phyloP scores from a whole-genome alignment of 2,329 filamentous ascomycete species.

The Phaeosphaeria sp. region DNA sequence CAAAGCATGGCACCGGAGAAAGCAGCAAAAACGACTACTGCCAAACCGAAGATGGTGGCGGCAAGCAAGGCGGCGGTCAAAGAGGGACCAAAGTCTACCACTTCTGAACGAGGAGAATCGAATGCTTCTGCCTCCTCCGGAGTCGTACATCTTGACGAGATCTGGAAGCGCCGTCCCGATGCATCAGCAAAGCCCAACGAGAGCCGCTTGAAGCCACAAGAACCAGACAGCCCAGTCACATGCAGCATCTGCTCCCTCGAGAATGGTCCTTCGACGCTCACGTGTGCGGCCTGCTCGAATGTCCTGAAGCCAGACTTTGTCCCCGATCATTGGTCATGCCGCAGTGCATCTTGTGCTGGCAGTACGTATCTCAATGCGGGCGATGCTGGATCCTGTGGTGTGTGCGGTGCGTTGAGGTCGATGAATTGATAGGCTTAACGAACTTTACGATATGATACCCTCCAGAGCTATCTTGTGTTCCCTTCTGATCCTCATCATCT shows the following conservation, averaged over 20 bases:
- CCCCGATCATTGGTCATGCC: slow-evolving; percentile 69
- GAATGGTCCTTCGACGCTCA: slow-evolving; percentile 63
- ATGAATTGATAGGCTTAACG: not conserved
- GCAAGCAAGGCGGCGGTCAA: not conserved
- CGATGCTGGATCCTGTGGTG: slow-evolving; percentile 73
- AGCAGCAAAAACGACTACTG: slow-evolving; percentile 5
- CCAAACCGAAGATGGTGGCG: not conserved
- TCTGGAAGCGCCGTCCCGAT: slow-evolving; percentile 22
- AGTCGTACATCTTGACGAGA: slow-evolving; percentile 24
- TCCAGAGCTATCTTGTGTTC: not conserved
- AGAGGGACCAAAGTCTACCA: not conserved
- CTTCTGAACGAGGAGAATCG: not conserved
- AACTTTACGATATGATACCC: not conserved
- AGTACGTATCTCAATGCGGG: slow-evolving; percentile 71
- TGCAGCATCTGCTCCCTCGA: slow-evolving; percentile 74
- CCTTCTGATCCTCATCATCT: no score
- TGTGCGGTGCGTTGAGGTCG: slow-evolving; percentile 61
- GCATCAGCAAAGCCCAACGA: not conserved
- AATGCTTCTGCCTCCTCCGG: slow-evolving; percentile 2
- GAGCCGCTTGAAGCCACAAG: slow-evolving; percentile 1
- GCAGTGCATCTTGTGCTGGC: slow-evolving; percentile 60
- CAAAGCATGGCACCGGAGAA: slow-evolving; percentile 50
- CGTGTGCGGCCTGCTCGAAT: slow-evolving; percentile 74
- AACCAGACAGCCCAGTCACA: slow-evolving; percentile 6
- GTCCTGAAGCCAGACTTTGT: slow-evolving; percentile 66